Base-by-base conservation (phyloP, 768 basidiomycete species). In the Xanthoconium stramineum region DNA sequence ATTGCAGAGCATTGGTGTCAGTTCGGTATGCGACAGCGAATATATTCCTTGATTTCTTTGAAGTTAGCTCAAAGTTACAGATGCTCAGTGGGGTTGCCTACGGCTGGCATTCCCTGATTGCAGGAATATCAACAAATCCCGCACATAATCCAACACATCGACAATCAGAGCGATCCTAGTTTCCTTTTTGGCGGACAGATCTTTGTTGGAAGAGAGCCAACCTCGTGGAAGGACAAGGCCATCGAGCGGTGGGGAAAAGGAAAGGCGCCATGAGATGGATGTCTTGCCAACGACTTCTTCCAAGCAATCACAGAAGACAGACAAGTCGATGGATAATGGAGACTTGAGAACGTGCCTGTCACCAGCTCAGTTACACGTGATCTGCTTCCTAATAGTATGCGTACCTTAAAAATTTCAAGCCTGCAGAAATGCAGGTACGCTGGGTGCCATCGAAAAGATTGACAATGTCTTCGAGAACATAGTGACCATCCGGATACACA, bases 161-260 rank as follows among this genome's bases (percentile, higher is more conserved):
- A 52, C 78, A 63, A 53, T 78, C 71, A 62, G 80, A 82, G 0
- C 81, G 62, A 78, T 72, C n/a, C 9, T 19, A 38, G 56, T 36
- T 5, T 58, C 55, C 56, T 62, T 63, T 37, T 59, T 46, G 0
- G 2, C 15, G 11, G 29, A 66, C 50, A 63, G 59, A 53, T 57
- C 61, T 15, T 56, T 55, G 44, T 61, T 43, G 29, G 39, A n/a
- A 15, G 71, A 35, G 19, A 84, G 61, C 83, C 84, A 87, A 50
- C 75, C 78, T 3, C 76, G 76, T 0, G 85, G 85, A 35, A 87
- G 72, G 5, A 78, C 77, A 29, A 83, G 59, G 15, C 74, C 71
- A 61, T 85, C 79, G 0, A 83, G 65, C 43, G 43, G 52, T 0
- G 42, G 56, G 6, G 13, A 20, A 20, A 13, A 57, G 38, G 30